Conservation (phyloP, 371 early-diverging fungal species). For the Sporodiniella umbellata region DNA sequence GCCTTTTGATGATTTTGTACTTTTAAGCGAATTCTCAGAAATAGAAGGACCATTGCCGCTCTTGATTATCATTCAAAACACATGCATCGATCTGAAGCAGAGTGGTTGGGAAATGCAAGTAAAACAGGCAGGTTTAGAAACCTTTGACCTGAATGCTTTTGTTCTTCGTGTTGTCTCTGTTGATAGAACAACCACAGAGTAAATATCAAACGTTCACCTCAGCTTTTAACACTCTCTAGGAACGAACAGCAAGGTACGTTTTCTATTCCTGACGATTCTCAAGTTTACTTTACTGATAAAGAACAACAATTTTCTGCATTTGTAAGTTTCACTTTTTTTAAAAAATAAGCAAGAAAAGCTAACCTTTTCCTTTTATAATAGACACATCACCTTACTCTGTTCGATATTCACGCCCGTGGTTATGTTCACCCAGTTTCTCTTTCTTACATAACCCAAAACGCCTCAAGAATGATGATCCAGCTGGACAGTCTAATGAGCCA, state of each 20-base stretch:
- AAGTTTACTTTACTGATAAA: slow-evolving; percentile 52
- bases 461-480: slow-evolving; percentile 44
- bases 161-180: slow-evolving; percentile 54
- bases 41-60: slow-evolving; percentile 56
- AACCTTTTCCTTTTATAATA: too few relatives aligned
- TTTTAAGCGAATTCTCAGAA: slow-evolving; percentile 61
- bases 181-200: slow-evolving; percentile 43
- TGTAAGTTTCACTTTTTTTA: slow-evolving; percentile 23
- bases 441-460: slow-evolving; percentile 54
- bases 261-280: slow-evolving; percentile 60
- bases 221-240: too few relatives aligned
- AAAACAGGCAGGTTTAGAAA: slow-evolving; percentile 15
- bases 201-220: too few relatives aligned
- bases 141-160: slow-evolving; percentile 56
- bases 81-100: slow-evolving; percentile 37
- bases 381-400: slow-evolving; percentile 59
- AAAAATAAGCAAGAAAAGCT: background rate
- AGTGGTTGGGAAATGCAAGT: slow-evolving; percentile 15
- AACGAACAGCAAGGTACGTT: too few relatives aligned
- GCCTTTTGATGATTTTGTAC: slow-evolving; percentile 49
- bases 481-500: slow-evolving; percentile 44
- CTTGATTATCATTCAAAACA: slow-evolving; percentile 40
- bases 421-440: slow-evolving; percentile 58
- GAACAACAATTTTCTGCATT: slow-evolving; percentile 54
- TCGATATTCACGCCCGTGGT: slow-evolving; percentile 59